phyloP scores from a whole-genome alignment of 2,329 filamentous ascomycete species.

The Sporothrix variecibatus region DNA sequence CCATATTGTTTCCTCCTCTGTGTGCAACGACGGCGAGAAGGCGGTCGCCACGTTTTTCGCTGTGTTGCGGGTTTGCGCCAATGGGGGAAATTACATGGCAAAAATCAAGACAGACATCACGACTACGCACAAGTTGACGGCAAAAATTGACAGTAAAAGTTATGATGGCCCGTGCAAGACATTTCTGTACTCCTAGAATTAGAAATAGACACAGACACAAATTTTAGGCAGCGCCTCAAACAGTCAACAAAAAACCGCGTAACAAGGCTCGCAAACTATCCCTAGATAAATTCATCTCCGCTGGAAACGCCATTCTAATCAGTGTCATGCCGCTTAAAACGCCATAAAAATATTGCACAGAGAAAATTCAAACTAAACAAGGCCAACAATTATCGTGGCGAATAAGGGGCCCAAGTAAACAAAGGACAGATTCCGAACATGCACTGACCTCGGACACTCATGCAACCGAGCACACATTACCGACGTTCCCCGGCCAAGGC shows the following conservation, averaged over 20 bases:
- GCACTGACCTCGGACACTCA: background rate
- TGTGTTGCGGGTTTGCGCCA: background rate
- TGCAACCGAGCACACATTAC: background rate
- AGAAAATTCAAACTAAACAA: too few relatives aligned
- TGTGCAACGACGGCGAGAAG: background rate
- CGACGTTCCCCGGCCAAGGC: background rate
- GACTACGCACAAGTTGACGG: background rate
- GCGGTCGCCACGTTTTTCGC: background rate
- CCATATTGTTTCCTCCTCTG: background rate
- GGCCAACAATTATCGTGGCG: too few relatives aligned
- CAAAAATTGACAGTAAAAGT: background rate
- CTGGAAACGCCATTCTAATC: background rate
- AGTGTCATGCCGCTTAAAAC: too few relatives aligned
- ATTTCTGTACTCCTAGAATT: too few relatives aligned
- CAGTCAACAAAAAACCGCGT: background rate
- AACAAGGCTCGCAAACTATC: background rate
- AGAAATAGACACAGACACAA: background rate
- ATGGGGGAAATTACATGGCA: constrained; percentile 4
- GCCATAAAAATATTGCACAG: too few relatives aligned
- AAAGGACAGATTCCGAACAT: background rate
- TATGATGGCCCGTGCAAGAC: background rate
- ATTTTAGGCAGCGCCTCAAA: background rate
- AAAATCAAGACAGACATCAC: background rate
- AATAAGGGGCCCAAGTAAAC: background rate
- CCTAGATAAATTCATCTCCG: background rate